Conservation (phyloP, 371 early-diverging fungal genomes). For the Mucor velutinosus region DNA sequence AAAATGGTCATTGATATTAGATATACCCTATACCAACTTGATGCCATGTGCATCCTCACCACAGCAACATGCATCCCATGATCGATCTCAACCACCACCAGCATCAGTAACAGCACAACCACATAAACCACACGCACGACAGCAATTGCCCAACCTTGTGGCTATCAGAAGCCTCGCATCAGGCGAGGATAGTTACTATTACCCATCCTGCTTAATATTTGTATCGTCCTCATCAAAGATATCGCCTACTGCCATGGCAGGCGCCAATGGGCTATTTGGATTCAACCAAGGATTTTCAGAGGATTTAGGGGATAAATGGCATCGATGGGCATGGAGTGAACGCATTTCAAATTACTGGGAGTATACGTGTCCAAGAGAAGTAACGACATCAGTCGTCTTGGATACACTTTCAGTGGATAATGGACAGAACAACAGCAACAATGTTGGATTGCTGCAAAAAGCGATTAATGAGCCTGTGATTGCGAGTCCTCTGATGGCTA, state of each 20-base stretch:
- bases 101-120: background rate
- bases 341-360: constrained; percentile 21
- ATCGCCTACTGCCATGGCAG: constrained; percentile 36
- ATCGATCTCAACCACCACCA: background rate
- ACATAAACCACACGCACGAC: background rate
- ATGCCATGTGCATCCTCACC: background rate
- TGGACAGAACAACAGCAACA: background rate
- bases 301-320: constrained; percentile 46
- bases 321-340: constrained; percentile 43
- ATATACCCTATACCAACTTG: constrained; percentile 30
- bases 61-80: background rate
- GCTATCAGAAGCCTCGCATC: constrained; percentile 9
- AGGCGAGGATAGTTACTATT: constrained; percentile 10
- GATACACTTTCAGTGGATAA: constrained; percentile 14
- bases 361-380: constrained; percentile 15
- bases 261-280: constrained; percentile 33
- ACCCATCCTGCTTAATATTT: constrained; percentile 34
- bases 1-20: constrained; percentile 38
- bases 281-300: constrained; percentile 43
- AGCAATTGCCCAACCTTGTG: constrained; percentile 14
- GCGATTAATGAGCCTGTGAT: constrained; percentile 32
- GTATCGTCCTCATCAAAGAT: constrained; percentile 28
- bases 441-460: constrained; percentile 24
- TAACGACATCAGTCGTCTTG: constrained; percentile 2
- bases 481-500: constrained; percentile 39